Base-by-base conservation (phyloP, 2,329 filamentous ascomycete genomes). In the Coniochaeta hoffmannii region DNA sequence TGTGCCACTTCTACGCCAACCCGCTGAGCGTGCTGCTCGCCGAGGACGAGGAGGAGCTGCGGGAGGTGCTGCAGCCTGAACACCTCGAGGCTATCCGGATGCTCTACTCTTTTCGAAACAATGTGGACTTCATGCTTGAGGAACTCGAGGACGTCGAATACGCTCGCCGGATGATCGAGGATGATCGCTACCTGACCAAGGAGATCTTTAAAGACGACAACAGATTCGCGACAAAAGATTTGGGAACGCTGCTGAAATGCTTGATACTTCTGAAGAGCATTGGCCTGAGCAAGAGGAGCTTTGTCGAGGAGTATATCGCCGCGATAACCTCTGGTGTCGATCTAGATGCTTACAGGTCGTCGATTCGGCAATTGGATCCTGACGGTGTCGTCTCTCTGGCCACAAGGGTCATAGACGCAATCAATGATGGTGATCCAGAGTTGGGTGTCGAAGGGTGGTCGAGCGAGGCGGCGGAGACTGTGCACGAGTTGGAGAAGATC, bases 1-100 rank as follows among this genome's bases (percentile, higher is more conserved):
- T 95, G 89, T 89, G 86, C 56, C 88, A 91, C 66, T 93, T 89
- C 65, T 93, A 90, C 62, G 87, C 87, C 36, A 93, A 91, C 62
- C 82, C 87, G 1, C 73, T 91, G 3, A 89, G 85, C 58, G 68
- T 90, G 4, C 76, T 93, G 32, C 69, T 85, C 10, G 71, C 72
- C 2, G 58, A 50, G 8, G 54, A 56, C n/a, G 50, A n/a, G 1
- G 61, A 63, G 22, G 64, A 66, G n/a, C 59, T 63, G 46, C 56
- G 64, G 15, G 59, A 66, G 14, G 55, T 73, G 1, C 60, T 89
- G 1, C 77, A 86, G 53, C 63, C 72, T 1, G 80, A 87, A 57
- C 86, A 89, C 60, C 68, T 87, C 8, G 82, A 89, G 61, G 85
- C 86, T 11, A 69, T 89, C 8, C 81, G 89, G 34, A 86, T 81